phyloP scores from a whole-genome alignment of 2,329 filamentous ascomycete genomes.

The Acrodontium crateriforme region DNA sequence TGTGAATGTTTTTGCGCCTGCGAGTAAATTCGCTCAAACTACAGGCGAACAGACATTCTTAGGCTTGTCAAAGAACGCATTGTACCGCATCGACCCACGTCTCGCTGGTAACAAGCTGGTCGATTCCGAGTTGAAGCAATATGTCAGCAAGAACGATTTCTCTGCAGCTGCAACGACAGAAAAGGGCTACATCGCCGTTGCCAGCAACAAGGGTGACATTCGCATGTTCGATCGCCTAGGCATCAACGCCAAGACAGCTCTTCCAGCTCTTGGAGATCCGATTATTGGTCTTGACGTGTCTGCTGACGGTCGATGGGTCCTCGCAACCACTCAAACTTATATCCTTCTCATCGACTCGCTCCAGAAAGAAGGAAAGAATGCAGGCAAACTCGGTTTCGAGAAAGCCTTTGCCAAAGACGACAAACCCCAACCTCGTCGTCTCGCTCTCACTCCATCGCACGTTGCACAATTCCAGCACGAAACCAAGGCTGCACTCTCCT shows the following conservation, averaged over 20 bases:
- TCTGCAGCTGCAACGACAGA: constrained; percentile 88
- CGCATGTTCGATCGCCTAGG: constrained; percentile 91
- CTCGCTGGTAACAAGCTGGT: constrained; percentile 84
- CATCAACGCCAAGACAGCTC: constrained; percentile 93
- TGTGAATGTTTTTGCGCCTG: constrained; percentile 80
- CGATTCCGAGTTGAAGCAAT: constrained; percentile 86
- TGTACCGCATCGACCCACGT: constrained; percentile 89
- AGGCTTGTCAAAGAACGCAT: constrained; percentile 79
- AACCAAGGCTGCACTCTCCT: constrained; percentile 71
- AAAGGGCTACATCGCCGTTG: constrained; percentile 91
- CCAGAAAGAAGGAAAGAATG: constrained; percentile 88
- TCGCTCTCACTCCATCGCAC: constrained; percentile 78
- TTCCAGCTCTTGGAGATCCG: constrained; percentile 85
- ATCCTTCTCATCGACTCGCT: constrained; percentile 82
- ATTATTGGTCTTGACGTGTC: constrained; percentile 93
- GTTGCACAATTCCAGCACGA: constrained; percentile 97
- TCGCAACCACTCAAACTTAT: constrained; percentile 89
- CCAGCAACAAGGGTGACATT: constrained; percentile 95
- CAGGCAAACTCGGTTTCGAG: constrained; percentile 96
- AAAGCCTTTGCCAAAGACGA: constrained; percentile 80
- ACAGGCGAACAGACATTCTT: constrained; percentile 90
- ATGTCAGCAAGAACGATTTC: constrained; percentile 93
- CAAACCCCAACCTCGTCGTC: constrained; percentile 83
- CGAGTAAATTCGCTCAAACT: constrained; percentile 97
- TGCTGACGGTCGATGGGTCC: constrained; percentile 87